A percentile compares a stretch with the other conserved stretches of the same genome.
Evolutionary conservation across 2,329 filamentous ascomycete genomes (phyloP).

Genomic region (Penicillium sp.): DNA sequence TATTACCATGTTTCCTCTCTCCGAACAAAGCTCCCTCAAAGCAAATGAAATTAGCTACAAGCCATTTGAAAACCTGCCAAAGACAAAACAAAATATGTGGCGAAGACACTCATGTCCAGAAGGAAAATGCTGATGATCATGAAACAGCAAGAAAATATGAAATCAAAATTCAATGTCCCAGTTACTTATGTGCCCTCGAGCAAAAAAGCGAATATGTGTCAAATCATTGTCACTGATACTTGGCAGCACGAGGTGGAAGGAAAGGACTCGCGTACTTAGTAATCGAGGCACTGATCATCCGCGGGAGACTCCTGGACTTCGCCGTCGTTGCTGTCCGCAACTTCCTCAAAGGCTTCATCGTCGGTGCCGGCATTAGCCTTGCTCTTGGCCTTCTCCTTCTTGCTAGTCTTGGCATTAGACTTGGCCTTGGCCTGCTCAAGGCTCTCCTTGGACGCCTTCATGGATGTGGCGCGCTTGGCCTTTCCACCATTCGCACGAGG

Average conservation of each 20-base stretch:
- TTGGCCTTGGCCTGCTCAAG: conserved; percentile 2
- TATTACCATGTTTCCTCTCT: not conserved
- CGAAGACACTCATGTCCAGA: not conserved
- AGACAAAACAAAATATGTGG: not conserved
- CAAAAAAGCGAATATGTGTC: not conserved
- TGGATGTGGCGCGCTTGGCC: conserved; percentile 3
- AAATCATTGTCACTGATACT: not conserved
- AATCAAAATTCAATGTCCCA: not conserved
- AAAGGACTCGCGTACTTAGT: not conserved
- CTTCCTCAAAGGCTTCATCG: not conserved
- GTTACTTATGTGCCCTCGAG: not conserved
- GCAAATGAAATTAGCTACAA: not conserved
- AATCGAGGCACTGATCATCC: not conserved
- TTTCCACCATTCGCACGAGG: not conserved
- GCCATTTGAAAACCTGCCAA: not conserved
- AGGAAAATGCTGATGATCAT: no score
- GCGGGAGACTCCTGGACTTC: not conserved
- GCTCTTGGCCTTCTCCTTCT: not conserved
- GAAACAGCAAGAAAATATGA: not conserved
- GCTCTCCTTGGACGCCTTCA: conserved; percentile 4
- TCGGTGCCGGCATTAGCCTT: not conserved
- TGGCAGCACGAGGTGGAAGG: not conserved
- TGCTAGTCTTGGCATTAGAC: not conserved
- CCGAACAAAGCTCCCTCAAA: not conserved
- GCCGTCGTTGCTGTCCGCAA: not conserved